phyloP scores from a whole-genome alignment of 169 alveolate genomes.

The Babesia divergens region DNA sequence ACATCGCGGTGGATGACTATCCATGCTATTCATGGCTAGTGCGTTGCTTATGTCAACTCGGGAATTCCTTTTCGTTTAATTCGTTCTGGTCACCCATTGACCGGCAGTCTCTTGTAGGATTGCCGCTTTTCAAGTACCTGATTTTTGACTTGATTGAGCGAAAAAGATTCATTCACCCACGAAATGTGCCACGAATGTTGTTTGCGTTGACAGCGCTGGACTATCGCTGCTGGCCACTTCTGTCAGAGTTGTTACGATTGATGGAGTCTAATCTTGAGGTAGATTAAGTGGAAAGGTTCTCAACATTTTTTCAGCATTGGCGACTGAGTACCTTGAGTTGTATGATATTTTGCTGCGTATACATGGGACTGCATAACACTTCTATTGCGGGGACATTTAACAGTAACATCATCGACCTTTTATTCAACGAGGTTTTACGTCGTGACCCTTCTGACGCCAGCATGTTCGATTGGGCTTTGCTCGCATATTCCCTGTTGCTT shows the following conservation, averaged over 20 bases:
- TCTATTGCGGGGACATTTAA: not conserved
- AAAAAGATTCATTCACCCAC: slow-evolving; percentile 58
- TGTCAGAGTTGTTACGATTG: slow-evolving; percentile 68
- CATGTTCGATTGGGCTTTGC: slow-evolving; percentile 73
- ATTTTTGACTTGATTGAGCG: slow-evolving; percentile 79
- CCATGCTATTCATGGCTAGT: slow-evolving; percentile 83
- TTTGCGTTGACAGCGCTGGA: slow-evolving; percentile 82
- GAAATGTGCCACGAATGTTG: slow-evolving; percentile 77
- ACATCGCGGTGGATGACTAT: slow-evolving; percentile 76
- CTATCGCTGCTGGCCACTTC: slow-evolving; percentile 79
- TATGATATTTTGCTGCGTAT: slow-evolving; percentile 68
- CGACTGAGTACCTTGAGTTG: slow-evolving; percentile 70
- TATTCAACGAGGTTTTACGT: slow-evolving; percentile 49
- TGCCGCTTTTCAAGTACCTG: slow-evolving; percentile 76
- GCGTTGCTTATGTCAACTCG: slow-evolving; percentile 82
- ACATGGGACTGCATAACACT: slow-evolving; percentile 64
- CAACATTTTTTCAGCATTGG: slow-evolving; percentile 56
- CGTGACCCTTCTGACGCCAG: slow-evolving; percentile 68
- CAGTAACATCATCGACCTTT: slow-evolving; percentile 23
- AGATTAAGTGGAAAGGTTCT: not conserved
- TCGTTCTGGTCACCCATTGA: slow-evolving; percentile 84
- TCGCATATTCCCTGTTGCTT: slow-evolving; percentile 63
- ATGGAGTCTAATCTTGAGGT: slow-evolving; percentile 67
- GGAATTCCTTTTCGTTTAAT: slow-evolving; percentile 81
- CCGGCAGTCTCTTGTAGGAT: slow-evolving; percentile 71